Evolutionary conservation across 2,329 filamentous ascomycete genomes (phyloP), one percentile per base, ranked within the genome.

Genomic region (Sporothrix brasiliensis): DNA sequence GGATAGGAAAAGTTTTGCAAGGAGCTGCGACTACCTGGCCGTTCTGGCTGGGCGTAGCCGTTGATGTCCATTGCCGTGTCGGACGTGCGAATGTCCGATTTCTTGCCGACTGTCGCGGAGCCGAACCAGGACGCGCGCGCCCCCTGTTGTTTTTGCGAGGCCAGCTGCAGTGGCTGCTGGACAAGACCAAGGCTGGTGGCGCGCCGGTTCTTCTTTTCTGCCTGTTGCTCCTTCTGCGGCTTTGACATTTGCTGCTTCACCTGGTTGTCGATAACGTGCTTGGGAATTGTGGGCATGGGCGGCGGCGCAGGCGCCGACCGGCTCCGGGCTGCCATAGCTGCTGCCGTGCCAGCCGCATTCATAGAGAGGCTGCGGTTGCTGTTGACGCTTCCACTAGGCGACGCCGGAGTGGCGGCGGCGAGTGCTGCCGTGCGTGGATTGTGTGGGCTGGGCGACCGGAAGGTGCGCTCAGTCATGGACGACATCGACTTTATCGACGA

Each of bases 391-490:
- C 63, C 47, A 39, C 14, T 39, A 6, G 21, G 50, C 9, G 56
- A 50, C 1, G 47, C 52, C 16, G 70, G 21, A 14, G 39, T n/a
- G 39, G 34, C 21, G 4, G 39, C 41, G 11, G 41, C 30, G 41
- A 44, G 34, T 16, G 30, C 47, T 14, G 63, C 49, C 14, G 47
- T 34, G 24, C 53, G 44, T 2, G 73, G 78, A 80, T 84, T 83
- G 77, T 78, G 83, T 72, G 85, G 92, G 4, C 90, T 96, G 3
- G 89, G 88, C 14, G 91, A 91, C 74, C 94, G 89, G 79, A 97
- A 97, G 0, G 93, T 94, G 71, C 94, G 88, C 78, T 94, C 92
- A 41, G 88, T 90, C 94, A 98, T 97, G 66, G 93, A 97, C 39
- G 89, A 86, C 34, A 87, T 87, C 80, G 93, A 97, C 34, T 88